Conservation (phyloP, 2,329 filamentous ascomycete genomes). For the Lomentospora prolificans region DNA sequence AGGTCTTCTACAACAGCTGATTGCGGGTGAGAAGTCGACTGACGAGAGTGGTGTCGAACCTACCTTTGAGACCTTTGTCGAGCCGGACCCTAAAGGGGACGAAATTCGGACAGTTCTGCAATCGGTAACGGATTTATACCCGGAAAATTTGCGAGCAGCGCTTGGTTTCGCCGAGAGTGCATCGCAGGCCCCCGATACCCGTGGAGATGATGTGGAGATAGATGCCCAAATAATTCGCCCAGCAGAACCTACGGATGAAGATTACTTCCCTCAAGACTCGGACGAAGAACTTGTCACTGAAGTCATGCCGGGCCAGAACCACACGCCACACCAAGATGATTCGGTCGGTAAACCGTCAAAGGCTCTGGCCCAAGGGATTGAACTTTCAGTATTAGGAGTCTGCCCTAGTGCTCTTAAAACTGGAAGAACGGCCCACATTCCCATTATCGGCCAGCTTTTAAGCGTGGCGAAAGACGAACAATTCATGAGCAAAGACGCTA, state of each 20-base stretch:
- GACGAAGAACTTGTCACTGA: constrained; percentile 37
- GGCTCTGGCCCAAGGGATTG: neutral
- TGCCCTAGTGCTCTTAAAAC: constrained; percentile 31
- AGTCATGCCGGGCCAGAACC: neutral
- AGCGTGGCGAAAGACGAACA: constrained; percentile 30
- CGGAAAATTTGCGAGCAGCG: constrained; percentile 47
- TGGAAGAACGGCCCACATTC: constrained; percentile 25
- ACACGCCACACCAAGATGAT: neutral
- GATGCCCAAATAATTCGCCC: constrained; percentile 51
- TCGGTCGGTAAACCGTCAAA: too few relatives aligned
- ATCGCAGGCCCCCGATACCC: constrained; percentile 15
- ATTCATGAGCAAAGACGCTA: constrained; percentile 12
- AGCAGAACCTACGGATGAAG: constrained; percentile 35
- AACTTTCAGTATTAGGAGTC: constrained; percentile 23
- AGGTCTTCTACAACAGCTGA: constrained; percentile 52
- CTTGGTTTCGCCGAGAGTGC: constrained; percentile 26
- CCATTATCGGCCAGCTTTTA: constrained; percentile 27
- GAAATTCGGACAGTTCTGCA: constrained; percentile 67
- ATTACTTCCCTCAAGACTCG: constrained; percentile 39
- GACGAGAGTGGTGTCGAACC: constrained; percentile 28
- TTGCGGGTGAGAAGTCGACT: constrained; percentile 50
- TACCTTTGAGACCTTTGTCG: constrained; percentile 58
- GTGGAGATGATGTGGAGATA: constrained; percentile 44
- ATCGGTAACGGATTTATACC: constrained; percentile 81
- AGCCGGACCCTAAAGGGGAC: constrained; percentile 39